A percentile compares a stretch with the other conserved stretches of the same genome.
Conservation (phyloP, 192 early-diverging fungal genomes). For the Coemansia sp. region DNA sequence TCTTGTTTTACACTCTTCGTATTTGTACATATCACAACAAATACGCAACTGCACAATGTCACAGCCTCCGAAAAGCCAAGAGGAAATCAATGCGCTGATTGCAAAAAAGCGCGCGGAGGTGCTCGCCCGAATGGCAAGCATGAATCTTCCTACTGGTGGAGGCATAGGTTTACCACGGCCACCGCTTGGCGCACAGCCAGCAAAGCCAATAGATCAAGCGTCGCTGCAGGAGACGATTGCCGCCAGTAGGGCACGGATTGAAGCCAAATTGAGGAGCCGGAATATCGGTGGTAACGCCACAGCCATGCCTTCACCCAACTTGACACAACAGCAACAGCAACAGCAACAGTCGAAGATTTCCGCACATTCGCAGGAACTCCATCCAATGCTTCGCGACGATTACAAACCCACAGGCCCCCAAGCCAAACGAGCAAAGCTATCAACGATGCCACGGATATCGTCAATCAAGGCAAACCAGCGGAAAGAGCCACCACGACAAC, state of each 20-base stretch:
- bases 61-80: slow-evolving; percentile 3
- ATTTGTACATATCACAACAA: neutral
- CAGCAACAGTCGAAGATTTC: slow-evolving; percentile 3
- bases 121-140: slow-evolving; percentile 62
- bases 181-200: neutral
- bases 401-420: slow-evolving; percentile 38
- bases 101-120: slow-evolving; percentile 65
- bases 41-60: neutral
- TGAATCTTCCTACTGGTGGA: slow-evolving; percentile 40
- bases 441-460: slow-evolving; percentile 51
- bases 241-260: slow-evolving; percentile 35
- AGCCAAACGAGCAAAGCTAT: slow-evolving; percentile 34
- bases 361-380: slow-evolving; percentile 22
- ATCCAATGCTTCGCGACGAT: slow-evolving; percentile 45
- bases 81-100: slow-evolving; percentile 44
- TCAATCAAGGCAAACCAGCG: slow-evolving; percentile 73
- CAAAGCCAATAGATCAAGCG: slow-evolving; percentile 11
- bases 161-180: neutral
- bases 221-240: slow-evolving; percentile 40
- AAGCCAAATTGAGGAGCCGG: slow-evolving; percentile 29
- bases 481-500: slow-evolving; percentile 50
- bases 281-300: neutral
- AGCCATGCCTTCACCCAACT: slow-evolving; percentile 6
- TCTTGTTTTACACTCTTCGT: neutral
- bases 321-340: slow-evolving; percentile 16